Evolutionary conservation across 371 early-diverging fungal genomes (phyloP), one percentile per base, ranked within the genome.

Genomic region (Cokeromyces recurvatus): DNA sequence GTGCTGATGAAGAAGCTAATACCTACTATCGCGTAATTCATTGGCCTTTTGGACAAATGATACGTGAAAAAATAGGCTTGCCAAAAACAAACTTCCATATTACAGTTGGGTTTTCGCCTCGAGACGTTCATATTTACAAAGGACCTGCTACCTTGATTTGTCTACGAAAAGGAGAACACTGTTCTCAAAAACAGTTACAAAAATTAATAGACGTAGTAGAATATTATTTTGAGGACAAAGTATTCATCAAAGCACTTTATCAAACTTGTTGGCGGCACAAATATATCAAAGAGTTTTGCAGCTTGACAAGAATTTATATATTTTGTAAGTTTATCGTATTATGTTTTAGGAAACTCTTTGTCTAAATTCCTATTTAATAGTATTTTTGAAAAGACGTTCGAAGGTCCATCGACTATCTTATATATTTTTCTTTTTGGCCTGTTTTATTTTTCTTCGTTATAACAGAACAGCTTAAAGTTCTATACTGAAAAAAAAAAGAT

Each of bases 41-140:
- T 15, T 62, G 62, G 62, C 62, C 62, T 1, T 29, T 49, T 24
- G 62, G 62, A 34, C 62, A 62, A 25, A 14, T 11, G 0, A 46
- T 62, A 5, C 44, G 62, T 19, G 10, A 4, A 2, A 20, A 14
- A 6, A 17, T 56, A 15, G 57, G 53, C 1, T 20, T 62, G 8
- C 31, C 10, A 2, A 36, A 7, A 7, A 32, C 31, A 2, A 32
- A 56, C 35, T 62, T 62, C 32, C 62, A 62, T 36, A 46, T 62
- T 25, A 62, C 62, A 0, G 46, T 48, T 15, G 62, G 62, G 2
- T 62, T 55, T 20, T 12, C 27, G 2, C 62, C 62, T 0, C 49
- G 32, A 12, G 62, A 62, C 46, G 50, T 62, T 3, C 50, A 56
- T 31, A 14, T 38, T 10, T 62, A 62, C 24, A 62, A 62, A 32